Base-by-base conservation (phyloP, 75 land plant genomes). In the Selaginella tamariscina region DNA sequence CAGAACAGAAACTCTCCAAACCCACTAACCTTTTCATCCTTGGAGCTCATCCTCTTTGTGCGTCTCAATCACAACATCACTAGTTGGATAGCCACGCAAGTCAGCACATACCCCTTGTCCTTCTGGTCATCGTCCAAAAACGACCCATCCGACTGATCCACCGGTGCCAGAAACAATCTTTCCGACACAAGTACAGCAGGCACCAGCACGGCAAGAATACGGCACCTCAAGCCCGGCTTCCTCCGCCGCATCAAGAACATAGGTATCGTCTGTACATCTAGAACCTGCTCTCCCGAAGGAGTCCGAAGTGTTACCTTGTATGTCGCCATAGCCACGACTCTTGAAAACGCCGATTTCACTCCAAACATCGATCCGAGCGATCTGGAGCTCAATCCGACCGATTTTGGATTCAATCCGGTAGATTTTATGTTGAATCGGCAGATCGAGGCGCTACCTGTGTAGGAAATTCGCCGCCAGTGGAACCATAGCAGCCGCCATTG, bases 121-220 rank as follows among this genome's bases (percentile, higher is more conserved):
- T 88, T 75, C 81, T 92, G 97, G 0, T 89, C 90, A 28, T 81
- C 90, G 1, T 88, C 97, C 31, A 88, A 73, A 77, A 82, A 92
- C 74, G 79, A 84, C 13, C 67, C 77, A 2, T 88, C 95, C 0
- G 72, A 72, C 70, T 86, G 87, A 66, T 92, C 89, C 1, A 88
- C 79, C n/a, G 0, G 0, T 11, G 11, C 97, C 97, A 0, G 2
- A 1, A 24, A 75, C 55, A 0, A 92, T 44, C 64, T 79, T 84
- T 2, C 94, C 97, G 0, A 85, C 62, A n/a, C 62, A 59, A n/a
- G 18, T 59, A n/a, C 62, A 59, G 62, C 62, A 59, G 2, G 62
- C 62, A n/a, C 62, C 62, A 5, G 62, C 62, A 5, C 62, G 62
- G 62, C 62, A 59, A 5, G 62, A 59, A n/a, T 59, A 59, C 9